These are phyloP conservation scores for Hemisphaericaspora xylofermentans DNA, from an alignment of 1,139 yeast genomes.

Conservation along the genomic window DNA sequence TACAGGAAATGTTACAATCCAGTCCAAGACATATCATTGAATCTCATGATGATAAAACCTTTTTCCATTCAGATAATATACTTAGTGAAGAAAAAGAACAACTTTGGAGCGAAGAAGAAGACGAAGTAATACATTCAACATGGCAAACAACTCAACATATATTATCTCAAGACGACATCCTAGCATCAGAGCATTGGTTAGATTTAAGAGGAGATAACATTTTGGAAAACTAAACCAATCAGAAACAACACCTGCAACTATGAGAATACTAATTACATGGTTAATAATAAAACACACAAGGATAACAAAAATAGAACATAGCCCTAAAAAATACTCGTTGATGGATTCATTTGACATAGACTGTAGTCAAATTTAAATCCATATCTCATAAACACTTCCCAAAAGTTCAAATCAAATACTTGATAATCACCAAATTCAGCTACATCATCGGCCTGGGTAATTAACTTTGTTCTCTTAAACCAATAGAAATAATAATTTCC, in stretches of 20 bases:
- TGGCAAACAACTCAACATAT: constrained; percentile 11
- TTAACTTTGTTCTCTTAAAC: constrained; percentile 34
- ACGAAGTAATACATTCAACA: constrained; percentile 4
- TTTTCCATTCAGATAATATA: constrained; percentile 1
- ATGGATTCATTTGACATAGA: constrained; percentile 32
- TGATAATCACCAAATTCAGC: constrained; percentile 42
- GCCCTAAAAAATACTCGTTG: constrained; percentile 22
- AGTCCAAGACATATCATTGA: constrained; percentile 2
- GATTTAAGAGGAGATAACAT: constrained; percentile 1
- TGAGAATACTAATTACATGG: neutral
- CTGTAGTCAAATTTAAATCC: constrained; percentile 38
- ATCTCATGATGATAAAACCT: neutral
- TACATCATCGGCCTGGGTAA: constrained; percentile 18
- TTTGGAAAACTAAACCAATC: neutral
- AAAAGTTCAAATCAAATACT: constrained; percentile 42
- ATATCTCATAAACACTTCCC: constrained; percentile 44
- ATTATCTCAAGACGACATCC: constrained; percentile 4
- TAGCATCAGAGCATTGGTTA: constrained; percentile 3
- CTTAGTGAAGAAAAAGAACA: neutral
- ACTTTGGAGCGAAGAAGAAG: constrained; percentile 7
- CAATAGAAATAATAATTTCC: constrained; percentile 30
- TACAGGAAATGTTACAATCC: constrained; percentile 8
- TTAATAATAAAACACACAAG: neutral
- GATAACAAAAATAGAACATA: neutral
- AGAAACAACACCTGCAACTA: neutral